Base-by-base conservation (phyloP, 148 eudicot genomes). In the Fagopyrum esculentum region DNA sequence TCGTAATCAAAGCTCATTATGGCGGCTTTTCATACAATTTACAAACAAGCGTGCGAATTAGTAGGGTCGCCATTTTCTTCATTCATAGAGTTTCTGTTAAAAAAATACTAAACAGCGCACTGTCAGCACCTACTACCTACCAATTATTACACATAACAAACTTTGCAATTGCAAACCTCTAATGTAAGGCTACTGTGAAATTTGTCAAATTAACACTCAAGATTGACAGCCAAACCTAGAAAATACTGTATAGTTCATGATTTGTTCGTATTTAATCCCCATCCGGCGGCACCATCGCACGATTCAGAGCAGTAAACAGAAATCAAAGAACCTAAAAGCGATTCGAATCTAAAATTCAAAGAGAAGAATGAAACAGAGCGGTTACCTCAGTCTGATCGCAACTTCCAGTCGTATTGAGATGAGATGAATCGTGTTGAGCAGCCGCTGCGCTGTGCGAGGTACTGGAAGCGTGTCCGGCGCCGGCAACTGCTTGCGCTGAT, bases 1-100 rank as follows among this genome's bases (percentile, higher is more conserved):
- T 35, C 40, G 40, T 29, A 61, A 61, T 61, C 69, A 61, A 61
- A 29, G 16, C 44, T 29, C 26, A 61, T 61, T 30, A 61, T 61
- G 69, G 44, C 69, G 69, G 66, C 10, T 26, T 59, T 29, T 16
- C 69, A 61, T 29, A 26, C 69, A 63, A 63, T 30, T 29, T 63
- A 63, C 69, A 29, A 12, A 29, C 22, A 15, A n/a, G 69, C 69
- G 68, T 60, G 43, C 45, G 69, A 26, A 63, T 63, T 63, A 44
- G 69, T 30, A 63, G 45, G 69, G 43, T 30, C 69, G 15, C 12
- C 40, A 6, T 60, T 19, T 57, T 7, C 9, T 49, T 49, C 52
- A 49, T 49, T 2, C 40, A 35, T 0, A 1, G 40, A 35, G 40
- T 35, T 35, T 35, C 3, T 35, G 40, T 1, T 35, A 1, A 1